Percentiles rank a stretch among this genome's conserved stretches.
Evolutionary conservation across 352 stramenopile genomes (phyloP).

Genomic region (Globisporangium cylindrosporum): DNA sequence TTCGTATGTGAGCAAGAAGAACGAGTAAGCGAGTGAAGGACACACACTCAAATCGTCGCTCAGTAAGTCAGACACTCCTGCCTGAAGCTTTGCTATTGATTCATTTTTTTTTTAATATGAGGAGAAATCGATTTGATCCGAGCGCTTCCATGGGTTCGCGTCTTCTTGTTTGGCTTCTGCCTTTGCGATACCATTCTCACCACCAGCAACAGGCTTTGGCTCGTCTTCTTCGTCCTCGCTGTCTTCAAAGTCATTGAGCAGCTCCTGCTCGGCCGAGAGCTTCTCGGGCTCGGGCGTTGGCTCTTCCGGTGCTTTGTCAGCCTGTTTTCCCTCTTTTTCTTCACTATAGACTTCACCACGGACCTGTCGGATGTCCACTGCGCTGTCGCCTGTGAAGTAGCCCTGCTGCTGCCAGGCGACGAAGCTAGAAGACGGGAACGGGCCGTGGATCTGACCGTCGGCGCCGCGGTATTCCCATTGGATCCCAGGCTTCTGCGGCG

Average conservation of each 20-base stretch:
- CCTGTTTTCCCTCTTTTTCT: constrained; percentile 1
- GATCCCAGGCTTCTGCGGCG: constrained; percentile 29
- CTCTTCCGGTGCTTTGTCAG: constrained; percentile 15
- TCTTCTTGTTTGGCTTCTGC: constrained; percentile 22
- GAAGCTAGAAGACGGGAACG: constrained; percentile 68
- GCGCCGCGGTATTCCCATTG: constrained; percentile 81
- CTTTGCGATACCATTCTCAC: neutral
- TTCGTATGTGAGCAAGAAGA: constrained; percentile 49
- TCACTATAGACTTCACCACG: neutral
- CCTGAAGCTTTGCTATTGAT: neutral
- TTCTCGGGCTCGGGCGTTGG: constrained; percentile 26
- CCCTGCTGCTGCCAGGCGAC: constrained; percentile 79
- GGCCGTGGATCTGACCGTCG: constrained; percentile 71
- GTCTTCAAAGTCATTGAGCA: constrained; percentile 86
- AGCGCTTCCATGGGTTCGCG: constrained; percentile 49
- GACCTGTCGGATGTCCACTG: constrained; percentile 71
- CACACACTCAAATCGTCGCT: neutral
- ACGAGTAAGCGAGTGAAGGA: constrained; percentile 29
- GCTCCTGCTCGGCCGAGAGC: constrained; percentile 70
- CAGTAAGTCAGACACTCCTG: neutral
- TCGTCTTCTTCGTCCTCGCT: constrained; percentile 57
- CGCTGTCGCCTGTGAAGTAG: constrained; percentile 72
- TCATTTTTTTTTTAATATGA: constrained; percentile 32
- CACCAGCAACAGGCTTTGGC: constrained; percentile 6
- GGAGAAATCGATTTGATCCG: constrained; percentile 73